Evolutionary conservation across 805 yeast genomes (phyloP).

Genomic region (Hanseniaspora nectarophila): DNA sequence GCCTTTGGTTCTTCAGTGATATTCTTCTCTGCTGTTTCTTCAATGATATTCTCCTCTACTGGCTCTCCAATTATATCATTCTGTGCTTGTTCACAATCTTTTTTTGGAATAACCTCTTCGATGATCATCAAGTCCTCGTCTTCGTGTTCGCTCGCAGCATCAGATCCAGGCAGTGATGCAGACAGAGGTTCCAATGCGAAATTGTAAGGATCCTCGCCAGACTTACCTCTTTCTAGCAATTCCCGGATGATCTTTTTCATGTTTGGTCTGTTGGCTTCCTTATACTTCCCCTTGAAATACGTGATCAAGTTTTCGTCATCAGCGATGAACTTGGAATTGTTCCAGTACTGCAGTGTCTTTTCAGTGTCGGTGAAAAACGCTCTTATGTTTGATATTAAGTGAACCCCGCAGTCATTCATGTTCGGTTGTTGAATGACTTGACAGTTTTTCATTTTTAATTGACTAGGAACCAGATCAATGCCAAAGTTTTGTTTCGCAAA

Average conservation of each 20-base stretch:
- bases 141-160: constrained; percentile 9
- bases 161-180: constrained; percentile 10
- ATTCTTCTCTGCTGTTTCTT: too few relatives aligned
- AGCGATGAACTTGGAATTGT: constrained; percentile 17
- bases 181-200: constrained; percentile 10
- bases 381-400: constrained; percentile 61
- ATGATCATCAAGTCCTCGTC: constrained; percentile 2
- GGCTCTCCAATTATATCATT: background rate
- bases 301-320: constrained; percentile 17
- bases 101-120: background rate
- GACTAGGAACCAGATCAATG: constrained; percentile 35
- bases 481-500: constrained; percentile 58
- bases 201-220: constrained; percentile 3
- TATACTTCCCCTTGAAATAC: constrained; percentile 23
- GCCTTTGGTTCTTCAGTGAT: background rate
- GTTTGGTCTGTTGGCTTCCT: constrained; percentile 20
- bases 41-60: background rate
- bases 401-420: constrained; percentile 90
- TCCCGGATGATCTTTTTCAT: constrained; percentile 21
- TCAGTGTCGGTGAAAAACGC: constrained; percentile 43
- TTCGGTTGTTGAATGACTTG: constrained; percentile 75
- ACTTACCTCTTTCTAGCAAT: constrained; percentile 17
- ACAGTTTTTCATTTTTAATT: constrained; percentile 39
- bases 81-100: constrained; percentile 22
- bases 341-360: constrained; percentile 42